Conservation (phyloP, 257 asterid species). For the Nyctanthes arbortristis region DNA sequence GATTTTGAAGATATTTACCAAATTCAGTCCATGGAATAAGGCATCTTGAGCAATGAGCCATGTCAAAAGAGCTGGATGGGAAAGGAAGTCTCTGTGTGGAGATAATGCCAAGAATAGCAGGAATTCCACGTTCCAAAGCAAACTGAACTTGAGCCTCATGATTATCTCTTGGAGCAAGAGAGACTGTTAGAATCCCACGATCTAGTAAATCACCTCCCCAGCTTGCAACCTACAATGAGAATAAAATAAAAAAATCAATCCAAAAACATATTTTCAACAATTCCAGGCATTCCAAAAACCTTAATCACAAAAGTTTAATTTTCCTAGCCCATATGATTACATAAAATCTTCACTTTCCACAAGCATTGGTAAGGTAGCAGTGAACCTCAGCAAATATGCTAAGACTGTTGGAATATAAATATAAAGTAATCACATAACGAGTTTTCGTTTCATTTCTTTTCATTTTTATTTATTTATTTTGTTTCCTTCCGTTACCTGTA, state of each 20-base stretch:
- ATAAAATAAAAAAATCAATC: constrained; percentile 1
- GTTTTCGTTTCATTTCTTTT: too few relatives aligned
- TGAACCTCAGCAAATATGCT: not conserved
- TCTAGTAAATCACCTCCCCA: constrained; percentile 99
- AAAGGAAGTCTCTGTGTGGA: constrained; percentile 98
- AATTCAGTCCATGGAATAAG: constrained; percentile 99
- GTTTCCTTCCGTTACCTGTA: too few relatives aligned
- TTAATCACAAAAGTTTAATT: too few relatives aligned
- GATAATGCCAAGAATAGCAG: constrained; percentile 91
- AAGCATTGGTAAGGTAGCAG: not conserved
- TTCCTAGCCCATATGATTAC: not conserved
- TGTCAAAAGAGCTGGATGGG: constrained; percentile 92
- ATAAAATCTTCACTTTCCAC: not conserved
- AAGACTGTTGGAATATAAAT: not conserved
- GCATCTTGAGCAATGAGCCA: constrained; percentile 99
- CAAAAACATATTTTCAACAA: not conserved
- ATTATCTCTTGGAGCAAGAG: constrained; percentile 98
- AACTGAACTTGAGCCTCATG: constrained; percentile 99
- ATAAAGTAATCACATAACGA: not conserved
- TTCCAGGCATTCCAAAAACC: not conserved
- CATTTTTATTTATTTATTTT: too few relatives aligned
- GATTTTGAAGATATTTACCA: constrained; percentile 40
- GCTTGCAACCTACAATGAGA: constrained; percentile 70
- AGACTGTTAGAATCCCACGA: constrained; percentile 82
- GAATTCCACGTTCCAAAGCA: constrained; percentile 98